Percentiles rank a stretch among this genome's conserved stretches.
phyloP scores from a whole-genome alignment of 805 yeast species.

The Nakazawaea populi region DNA sequence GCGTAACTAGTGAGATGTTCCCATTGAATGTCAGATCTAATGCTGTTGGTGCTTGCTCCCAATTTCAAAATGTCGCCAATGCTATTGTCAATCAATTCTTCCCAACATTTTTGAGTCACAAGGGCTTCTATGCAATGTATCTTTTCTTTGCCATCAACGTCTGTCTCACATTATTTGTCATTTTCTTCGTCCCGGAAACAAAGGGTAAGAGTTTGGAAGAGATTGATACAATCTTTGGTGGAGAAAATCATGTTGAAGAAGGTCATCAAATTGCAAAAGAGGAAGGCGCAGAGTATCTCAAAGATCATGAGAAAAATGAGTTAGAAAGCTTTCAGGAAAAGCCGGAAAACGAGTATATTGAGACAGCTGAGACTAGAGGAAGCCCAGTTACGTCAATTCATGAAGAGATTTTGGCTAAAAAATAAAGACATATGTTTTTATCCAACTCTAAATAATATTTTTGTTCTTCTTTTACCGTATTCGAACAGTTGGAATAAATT shows the following conservation, averaged over 20 bases:
- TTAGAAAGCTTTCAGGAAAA: neutral
- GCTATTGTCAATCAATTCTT: constrained; percentile 86
- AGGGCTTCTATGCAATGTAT: neutral
- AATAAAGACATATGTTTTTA: neutral
- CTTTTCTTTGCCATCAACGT: constrained; percentile 29
- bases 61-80: constrained; percentile 85
- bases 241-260: constrained; percentile 20
- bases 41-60: constrained; percentile 82
- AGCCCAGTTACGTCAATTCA: no score
- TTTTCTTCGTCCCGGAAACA: constrained; percentile 56
- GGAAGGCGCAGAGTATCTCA: constrained; percentile 15
- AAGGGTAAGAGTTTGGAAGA: constrained; percentile 56
- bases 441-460: no score
- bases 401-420: no score
- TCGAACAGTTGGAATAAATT: no score
- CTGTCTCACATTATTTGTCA: constrained; percentile 39
- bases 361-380: neutral
- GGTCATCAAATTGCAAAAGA: constrained; percentile 29
- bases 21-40: constrained; percentile 80
- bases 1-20: constrained; percentile 74
- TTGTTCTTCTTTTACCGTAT: no score
- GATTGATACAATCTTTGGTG: constrained; percentile 39
- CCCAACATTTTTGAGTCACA: constrained; percentile 73
- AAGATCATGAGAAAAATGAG: neutral
- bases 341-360: constrained; percentile 1